A percentile compares a stretch with the other conserved stretches of the same genome.
phyloP scores from a whole-genome alignment of 768 basidiomycete species.

The Psilocybe subaeruginosa region DNA sequence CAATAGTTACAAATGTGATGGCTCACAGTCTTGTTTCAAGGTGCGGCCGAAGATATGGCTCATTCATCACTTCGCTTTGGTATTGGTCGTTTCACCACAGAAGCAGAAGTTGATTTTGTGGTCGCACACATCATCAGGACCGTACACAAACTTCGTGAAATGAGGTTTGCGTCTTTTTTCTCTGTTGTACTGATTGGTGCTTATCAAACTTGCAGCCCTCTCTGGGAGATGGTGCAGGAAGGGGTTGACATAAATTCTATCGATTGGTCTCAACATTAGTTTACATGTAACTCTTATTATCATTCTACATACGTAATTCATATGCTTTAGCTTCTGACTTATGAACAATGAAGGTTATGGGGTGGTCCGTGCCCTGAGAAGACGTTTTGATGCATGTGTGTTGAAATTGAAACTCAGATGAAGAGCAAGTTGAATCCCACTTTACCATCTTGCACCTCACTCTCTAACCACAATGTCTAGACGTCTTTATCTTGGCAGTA shows the following conservation, averaged over 20 bases:
- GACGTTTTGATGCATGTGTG: constrained; percentile 23
- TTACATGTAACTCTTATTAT: constrained; percentile 13
- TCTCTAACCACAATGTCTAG: constrained; percentile 67
- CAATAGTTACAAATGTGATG: not conserved
- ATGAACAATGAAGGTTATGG: constrained; percentile 1
- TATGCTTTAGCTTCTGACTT: constrained; percentile 1
- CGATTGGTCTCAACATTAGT: constrained; percentile 90
- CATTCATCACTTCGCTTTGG: constrained; percentile 98
- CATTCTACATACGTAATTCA: constrained; percentile 13
- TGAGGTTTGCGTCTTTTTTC: constrained; percentile 63
- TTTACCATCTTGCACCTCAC: constrained; percentile 23
- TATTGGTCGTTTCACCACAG: constrained; percentile 97
- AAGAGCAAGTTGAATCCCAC: constrained; percentile 36
- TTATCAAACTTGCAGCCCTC: constrained; percentile 55
- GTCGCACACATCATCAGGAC: constrained; percentile 83
- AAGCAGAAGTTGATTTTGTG: constrained; percentile 95
- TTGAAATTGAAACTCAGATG: constrained; percentile 42
- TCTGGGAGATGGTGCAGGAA: constrained; percentile 99
- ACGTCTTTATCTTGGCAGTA: constrained; percentile 87
- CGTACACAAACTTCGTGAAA: constrained; percentile 89
- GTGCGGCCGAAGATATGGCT: constrained; percentile 98
- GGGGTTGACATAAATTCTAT: constrained; percentile 96
- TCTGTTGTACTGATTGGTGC: constrained; percentile 8
- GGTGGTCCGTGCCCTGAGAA: constrained; percentile 48
- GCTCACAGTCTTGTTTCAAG: constrained; percentile 35